Conservation (phyloP, 1,139 yeast genomes). For the Yamadazyma atmosphaerica region DNA sequence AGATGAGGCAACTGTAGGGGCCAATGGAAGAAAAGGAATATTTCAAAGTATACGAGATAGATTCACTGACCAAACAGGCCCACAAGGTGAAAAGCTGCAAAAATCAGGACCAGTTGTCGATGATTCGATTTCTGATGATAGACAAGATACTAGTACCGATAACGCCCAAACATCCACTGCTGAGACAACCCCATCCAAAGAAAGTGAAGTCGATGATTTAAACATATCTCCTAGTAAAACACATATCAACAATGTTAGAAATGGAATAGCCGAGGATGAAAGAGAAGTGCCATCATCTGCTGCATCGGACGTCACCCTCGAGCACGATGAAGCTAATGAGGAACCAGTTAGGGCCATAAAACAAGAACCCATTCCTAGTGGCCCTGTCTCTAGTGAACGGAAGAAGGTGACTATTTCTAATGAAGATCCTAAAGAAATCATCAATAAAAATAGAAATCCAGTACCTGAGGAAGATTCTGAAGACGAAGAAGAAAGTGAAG, state of each 20-base stretch:
- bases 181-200: constrained; percentile 34
- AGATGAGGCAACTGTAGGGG: neutral
- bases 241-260: constrained; percentile 19
- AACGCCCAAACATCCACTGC: constrained; percentile 27
- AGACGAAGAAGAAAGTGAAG: constrained; percentile 20
- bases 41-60: constrained; percentile 38
- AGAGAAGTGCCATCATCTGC: constrained; percentile 18
- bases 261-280: constrained; percentile 16
- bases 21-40: constrained; percentile 28
- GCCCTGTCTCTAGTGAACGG: neutral
- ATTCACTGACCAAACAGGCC: constrained; percentile 13
- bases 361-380: no score
- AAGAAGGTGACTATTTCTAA: constrained; percentile 8
- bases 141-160: constrained; percentile 20
- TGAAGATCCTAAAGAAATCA: constrained; percentile 1
- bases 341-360: no score
- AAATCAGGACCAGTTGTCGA: neutral
- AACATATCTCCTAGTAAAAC: constrained; percentile 15
- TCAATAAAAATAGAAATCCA: neutral
- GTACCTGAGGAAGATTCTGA: constrained; percentile 11
- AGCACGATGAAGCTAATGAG: constrained; percentile 9
- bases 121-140: constrained; percentile 4
- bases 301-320: constrained; percentile 23
- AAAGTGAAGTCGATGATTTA: constrained; percentile 16
- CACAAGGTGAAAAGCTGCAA: neutral